Evolutionary conservation across 139 green algal species (phyloP), one percentile per base, ranked within the genome.

Genomic region (Volvox reticuliferus): DNA sequence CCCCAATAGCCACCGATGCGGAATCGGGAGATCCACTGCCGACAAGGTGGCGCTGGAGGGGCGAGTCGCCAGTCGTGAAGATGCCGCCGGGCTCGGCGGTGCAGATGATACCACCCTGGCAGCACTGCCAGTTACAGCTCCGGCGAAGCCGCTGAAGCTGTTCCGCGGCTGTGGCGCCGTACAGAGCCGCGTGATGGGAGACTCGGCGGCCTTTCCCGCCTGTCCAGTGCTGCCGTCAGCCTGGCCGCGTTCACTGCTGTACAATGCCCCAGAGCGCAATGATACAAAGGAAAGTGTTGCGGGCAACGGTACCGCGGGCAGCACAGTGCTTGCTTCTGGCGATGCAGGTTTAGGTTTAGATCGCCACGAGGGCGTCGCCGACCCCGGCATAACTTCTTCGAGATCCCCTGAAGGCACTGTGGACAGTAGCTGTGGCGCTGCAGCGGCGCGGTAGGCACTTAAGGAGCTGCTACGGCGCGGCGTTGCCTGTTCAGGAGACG

Each of bases 401-500:
- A 33, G 3, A 21, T 89, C 85, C 1, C 85, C 85, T 5, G 85
- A 89, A n/a, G 85, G 69, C n/a, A 89, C 85, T 12, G 85, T 89
- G 3, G 85, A 73, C n/a, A 89, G 69, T 20, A 37, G 36, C 83
- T 5, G 33, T 2, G 71, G 67, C 67, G 67, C 33, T 35, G 33
- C 18, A 22, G 67, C 36, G 22, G 20, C 63, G 63, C 82, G n/a
- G 9, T 35, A 22, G 32, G 50, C 61, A 24, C 30, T 35, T 18
- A 78, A 18, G 33, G 82, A 88, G 82, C 32, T 35, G 82, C 82
- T 88, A 18, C 82, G 82, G 14, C 81, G 81, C 1, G 55, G n/a
- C 61, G 61, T 32, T 28, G 55, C n/a, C 61, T 30, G 13, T 55
- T 61, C 17, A 17, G 13, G 75, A 19, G 75, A 30, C 16, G 65